phyloP scores from a whole-genome alignment of 176 grass and related monocot genomes.

The Leersia perrieri region DNA sequence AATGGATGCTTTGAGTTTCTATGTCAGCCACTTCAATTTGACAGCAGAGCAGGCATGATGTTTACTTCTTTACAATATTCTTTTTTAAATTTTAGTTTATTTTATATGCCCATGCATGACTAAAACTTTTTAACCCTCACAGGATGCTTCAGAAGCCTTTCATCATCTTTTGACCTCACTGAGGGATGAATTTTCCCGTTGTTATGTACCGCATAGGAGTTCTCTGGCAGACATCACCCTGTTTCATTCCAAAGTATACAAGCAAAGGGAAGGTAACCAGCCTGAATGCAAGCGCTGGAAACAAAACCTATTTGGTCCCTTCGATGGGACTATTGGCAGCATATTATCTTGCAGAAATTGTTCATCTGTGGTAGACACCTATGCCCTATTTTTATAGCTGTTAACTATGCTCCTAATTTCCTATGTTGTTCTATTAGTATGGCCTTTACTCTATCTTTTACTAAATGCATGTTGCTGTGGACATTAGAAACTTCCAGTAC shows the following conservation, averaged over 20 bases:
- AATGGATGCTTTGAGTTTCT: slow-evolving; percentile 77
- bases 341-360: slow-evolving; percentile 89
- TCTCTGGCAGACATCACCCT: slow-evolving; percentile 62
- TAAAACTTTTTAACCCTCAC: slow-evolving; percentile 33
- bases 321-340: slow-evolving; percentile 85
- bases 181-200: slow-evolving; percentile 67
- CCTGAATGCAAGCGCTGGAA: slow-evolving; percentile 70
- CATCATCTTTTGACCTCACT: slow-evolving; percentile 83
- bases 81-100: slow-evolving; percentile 13
- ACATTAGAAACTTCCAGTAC: background rate
- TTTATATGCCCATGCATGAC: slow-evolving; percentile 7
- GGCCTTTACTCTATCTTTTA: slow-evolving; percentile 1
- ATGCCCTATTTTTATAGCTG: slow-evolving; percentile 23
- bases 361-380: slow-evolving; percentile 76
- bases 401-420: background rate
- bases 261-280: slow-evolving; percentile 57
- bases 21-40: slow-evolving; percentile 77
- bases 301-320: slow-evolving; percentile 79
- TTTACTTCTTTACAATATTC: slow-evolving; percentile 27
- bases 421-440: slow-evolving; percentile 10
- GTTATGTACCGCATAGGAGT: slow-evolving; percentile 67
- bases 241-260: slow-evolving; percentile 76
- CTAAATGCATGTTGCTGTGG: background rate
- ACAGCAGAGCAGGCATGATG: slow-evolving; percentile 77
- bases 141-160: slow-evolving; percentile 94